Conservation (phyloP, 228 moss, liverwort and hornwort species). For the Sphagnum fallax region DNA sequence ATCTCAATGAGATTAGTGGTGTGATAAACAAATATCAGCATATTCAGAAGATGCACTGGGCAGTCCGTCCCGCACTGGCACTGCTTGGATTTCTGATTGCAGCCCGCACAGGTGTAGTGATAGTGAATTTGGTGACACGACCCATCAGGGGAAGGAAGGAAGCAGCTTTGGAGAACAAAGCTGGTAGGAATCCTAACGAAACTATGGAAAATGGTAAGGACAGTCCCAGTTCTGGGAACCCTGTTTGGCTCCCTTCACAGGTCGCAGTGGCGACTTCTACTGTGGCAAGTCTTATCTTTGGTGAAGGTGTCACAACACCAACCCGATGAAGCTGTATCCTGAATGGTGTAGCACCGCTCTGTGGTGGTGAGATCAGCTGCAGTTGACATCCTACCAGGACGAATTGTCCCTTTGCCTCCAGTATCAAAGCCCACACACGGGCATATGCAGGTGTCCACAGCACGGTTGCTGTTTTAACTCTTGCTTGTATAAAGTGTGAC, state of each 20-base stretch:
- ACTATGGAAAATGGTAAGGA: constrained; percentile 39
- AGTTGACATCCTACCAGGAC: no score
- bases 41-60: constrained; percentile 96
- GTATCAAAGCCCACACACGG: no score
- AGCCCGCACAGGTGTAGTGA: constrained; percentile 77
- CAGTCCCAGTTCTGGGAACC: constrained; percentile 25
- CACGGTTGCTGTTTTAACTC: no score
- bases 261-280: constrained; percentile 60
- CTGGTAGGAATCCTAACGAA: constrained; percentile 17
- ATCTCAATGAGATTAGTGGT: constrained; percentile 79
- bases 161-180: constrained; percentile 17
- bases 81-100: constrained; percentile 77
- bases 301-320: constrained; percentile 42
- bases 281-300: constrained; percentile 79
- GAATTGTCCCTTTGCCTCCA: no score
- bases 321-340: constrained; percentile 12
- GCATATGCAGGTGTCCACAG: no score
- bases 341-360: no score
- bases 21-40: constrained; percentile 80
- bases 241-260: constrained; percentile 72
- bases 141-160: constrained; percentile 61
- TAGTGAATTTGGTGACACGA: constrained; percentile 69
- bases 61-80: constrained; percentile 78
- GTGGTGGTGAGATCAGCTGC: no score
- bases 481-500: no score